Evolutionary conservation across 495 filamentous ascomycete genomes (phyloP).

Genomic region (Penicillium canariense): DNA sequence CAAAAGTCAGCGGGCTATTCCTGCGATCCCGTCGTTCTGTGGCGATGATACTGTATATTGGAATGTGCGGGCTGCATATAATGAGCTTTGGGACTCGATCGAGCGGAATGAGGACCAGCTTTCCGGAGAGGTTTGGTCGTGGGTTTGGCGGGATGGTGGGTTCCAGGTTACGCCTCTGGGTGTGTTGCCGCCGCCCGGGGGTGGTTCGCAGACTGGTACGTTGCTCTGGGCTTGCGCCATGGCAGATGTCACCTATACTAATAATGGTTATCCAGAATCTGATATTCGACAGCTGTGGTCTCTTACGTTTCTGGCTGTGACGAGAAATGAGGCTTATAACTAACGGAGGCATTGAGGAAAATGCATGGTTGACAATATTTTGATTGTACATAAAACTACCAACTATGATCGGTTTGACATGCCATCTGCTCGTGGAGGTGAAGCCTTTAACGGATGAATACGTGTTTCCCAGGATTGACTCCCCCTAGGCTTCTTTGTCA

Average conservation of each 20-base stretch:
- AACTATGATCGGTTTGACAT: too few species aligned
- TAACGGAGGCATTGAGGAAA: slow-evolving; percentile 1
- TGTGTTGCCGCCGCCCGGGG: slow-evolving; percentile 50
- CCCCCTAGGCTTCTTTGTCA: too few species aligned
- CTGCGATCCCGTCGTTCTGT: slow-evolving; percentile 44
- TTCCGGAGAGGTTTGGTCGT: slow-evolving; percentile 62
- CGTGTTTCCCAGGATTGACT: too few species aligned
- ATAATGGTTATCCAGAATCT: slow-evolving; percentile 12
- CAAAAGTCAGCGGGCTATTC: slow-evolving; percentile 13
- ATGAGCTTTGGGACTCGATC: slow-evolving; percentile 58
- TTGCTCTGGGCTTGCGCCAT: too few species aligned
- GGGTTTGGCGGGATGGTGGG: slow-evolving; percentile 47
- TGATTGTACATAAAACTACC: too few species aligned
- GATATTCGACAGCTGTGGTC: slow-evolving; percentile 28
- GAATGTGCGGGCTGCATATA: slow-evolving; percentile 56
- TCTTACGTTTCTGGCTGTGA: slow-evolving; percentile 22
- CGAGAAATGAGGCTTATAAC: slow-evolving; percentile 14
- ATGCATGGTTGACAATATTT: too few species aligned
- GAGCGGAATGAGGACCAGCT: slow-evolving; percentile 52
- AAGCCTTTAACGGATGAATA: too few species aligned
- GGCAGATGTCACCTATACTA: not conserved
- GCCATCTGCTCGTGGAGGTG: too few species aligned
- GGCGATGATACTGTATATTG: slow-evolving; percentile 38
- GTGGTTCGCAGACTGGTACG: slow-evolving; percentile 32
- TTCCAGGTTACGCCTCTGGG: slow-evolving; percentile 54